Evolutionary conservation across 257 asterid genomes (phyloP), one percentile per base, ranked within the genome.

Genomic region (Henckelia pumila): DNA sequence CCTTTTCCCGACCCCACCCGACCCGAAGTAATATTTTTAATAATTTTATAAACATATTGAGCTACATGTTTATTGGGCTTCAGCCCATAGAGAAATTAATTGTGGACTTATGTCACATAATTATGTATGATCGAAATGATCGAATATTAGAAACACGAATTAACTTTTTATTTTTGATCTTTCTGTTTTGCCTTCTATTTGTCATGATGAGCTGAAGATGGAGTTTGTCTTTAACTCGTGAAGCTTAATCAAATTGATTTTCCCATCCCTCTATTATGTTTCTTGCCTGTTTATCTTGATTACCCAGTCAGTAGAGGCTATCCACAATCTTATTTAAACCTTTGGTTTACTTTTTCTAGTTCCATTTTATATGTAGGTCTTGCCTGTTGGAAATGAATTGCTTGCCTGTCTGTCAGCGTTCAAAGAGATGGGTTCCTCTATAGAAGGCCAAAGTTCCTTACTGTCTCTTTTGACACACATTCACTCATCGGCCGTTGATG

Each of bases 371-470:
- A 71, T 71, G 40, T 71, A 94, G 99, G 87, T 79, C 75, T 75
- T 94, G 80, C 97, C 96, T 21, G 73, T 79, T 71, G 99, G 93
- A 77, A 82, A 66, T 80, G 96, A 91, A 73, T 75, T 94, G 73
- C 71, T 85, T 64, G 83, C 84, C 24, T 84, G 91, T 70, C 75
- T 88, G 70, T 76, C 84, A 66, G 83, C 88, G 55, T 85, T 94
- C 75, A 86, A 85, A 69, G 90, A 80, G 72, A 77, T 94, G 84
- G 83, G 86, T 73, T 81, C 84, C 65, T 79, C 84, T 20, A 37
- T 69, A 66, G 87, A 70, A 76, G 91, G 95, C 76, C 84, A 79
- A 82, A 77, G 57, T 81, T 86, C 93, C 68, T 76, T 94, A 75
- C 74, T 80, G 60, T 83, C 96, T 29, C 63, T 87, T 65, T 73